Base-by-base conservation (phyloP, 1,139 yeast species). In the Suhomyces coccinellae region DNA sequence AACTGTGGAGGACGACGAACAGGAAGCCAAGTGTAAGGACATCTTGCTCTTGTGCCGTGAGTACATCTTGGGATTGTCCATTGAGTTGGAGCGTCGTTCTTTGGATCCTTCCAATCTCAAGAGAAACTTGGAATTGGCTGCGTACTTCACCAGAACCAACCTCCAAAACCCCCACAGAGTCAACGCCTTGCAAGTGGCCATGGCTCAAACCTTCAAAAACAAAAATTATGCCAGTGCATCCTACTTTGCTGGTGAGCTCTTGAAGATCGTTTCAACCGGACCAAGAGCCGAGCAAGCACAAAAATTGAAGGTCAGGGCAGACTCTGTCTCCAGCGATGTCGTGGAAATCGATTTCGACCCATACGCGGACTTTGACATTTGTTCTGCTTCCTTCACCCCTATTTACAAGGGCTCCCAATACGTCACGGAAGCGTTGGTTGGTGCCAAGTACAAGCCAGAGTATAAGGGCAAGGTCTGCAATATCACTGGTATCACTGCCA, bases 321-420 rank as follows among this genome's bases (percentile, higher is more conserved):
- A 90, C 56, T 70, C 86, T 3, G 71, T 85, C 50, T 87, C 95
- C 1, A 80, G 83, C 47, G 98, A 95, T 69, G 89, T 95, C 3
- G 76, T 91, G 51, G 95, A 89, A 59, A 82, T 91, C 55, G 95
- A 93, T 62, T 93, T 89, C 62, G 97, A 93, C 65, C 96, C 91
- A 43, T 86, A 82, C 62, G 95, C 96, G 4, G 91, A 87, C 45
- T 91, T 93, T 63, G 95, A 86, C 43, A 83, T 93, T 51, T 93
- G 99, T 72, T 87, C 96, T 33, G 80, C 85, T 14, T 82, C 96
- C 16, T 80, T 79, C 59, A 87, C 97, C 8, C 99, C 99, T 40
- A 87, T 95, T 49, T 91, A 91, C 67, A 79, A 78, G 54, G 95
- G 91, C 14, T 69, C 84, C 31, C 83, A 86, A 34, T 71, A 66